Evolutionary conservation across 139 green algal species (phyloP), one percentile per base, ranked within the genome.

Genomic region (Nannochloris sp.): DNA sequence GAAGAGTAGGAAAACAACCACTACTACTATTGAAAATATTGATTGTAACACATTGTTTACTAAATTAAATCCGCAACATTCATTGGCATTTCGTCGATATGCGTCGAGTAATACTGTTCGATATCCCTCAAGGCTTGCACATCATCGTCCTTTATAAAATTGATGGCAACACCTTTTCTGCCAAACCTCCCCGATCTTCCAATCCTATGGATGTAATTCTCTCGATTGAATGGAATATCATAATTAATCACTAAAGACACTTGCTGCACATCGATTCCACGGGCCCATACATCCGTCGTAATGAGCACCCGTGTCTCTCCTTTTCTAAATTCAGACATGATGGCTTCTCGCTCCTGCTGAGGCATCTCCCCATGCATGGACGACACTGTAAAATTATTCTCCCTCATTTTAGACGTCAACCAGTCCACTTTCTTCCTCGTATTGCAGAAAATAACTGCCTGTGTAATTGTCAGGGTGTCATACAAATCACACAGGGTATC

Each of bases 161-260:
- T 98, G 79, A 99, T 98, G 62, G 93, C 93, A 66, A 98, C 93
- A 80, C 90, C 90, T 89, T 98, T 98, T 66, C 93, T 85, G 6
- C 93, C 93, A 62, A 91, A 96, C 25, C 89, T 79, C 0, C 90
- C 89, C 6, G 82, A 94, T 44, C 93, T 84, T 33, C 94, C 94
- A 69, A 99, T 99, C 65, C 94, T 80, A 74, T 99, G 94, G 68
- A 99, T 97, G 86, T 99, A 99, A 13, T 94, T 77, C 84, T 99
- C 94, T 69, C 94, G 85, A 67, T 87, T 95, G 83, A 93, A 93
- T 67, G 94, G 94, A 59, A 99, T 82, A 79, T 99, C 94, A 61
- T 99, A 99, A 85, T 99, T 99, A 83, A 99, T 98, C 46, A 99
- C 94, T 67, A 99, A 79, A 1, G 91, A 97, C 59, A 98, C 92